Evolutionary conservation across 106 monocot genomes (phyloP).

Genomic region (Cymbidium sinense): DNA sequence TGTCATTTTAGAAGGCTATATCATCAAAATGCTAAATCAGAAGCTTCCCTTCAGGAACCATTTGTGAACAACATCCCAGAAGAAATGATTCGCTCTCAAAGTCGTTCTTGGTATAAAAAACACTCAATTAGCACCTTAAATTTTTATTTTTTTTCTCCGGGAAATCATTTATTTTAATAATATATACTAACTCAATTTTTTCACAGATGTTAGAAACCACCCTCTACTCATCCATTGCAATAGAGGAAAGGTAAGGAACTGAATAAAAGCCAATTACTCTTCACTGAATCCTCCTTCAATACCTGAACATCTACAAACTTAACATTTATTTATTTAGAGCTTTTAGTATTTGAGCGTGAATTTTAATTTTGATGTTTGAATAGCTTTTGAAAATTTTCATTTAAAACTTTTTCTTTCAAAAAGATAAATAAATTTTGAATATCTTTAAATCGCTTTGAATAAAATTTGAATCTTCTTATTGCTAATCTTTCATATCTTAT

Average conservation of each 20-base stretch:
- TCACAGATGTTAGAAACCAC: conserved; percentile 74
- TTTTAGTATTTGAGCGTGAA: too few relatives aligned
- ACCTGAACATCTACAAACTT: too few relatives aligned
- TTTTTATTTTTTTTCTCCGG: neutral
- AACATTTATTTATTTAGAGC: too few relatives aligned
- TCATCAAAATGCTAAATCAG: neutral
- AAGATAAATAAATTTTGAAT: too few relatives aligned
- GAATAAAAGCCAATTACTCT: neutral
- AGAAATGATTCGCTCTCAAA: conserved; percentile 49
- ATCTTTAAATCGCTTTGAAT: too few relatives aligned
- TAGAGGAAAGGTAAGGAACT: conserved; percentile 75
- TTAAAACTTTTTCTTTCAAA: too few relatives aligned
- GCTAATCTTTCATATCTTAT: neutral
- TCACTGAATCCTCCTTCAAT: too few relatives aligned
- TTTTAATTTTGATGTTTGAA: neutral
- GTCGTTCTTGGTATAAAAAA: conserved; percentile 29
- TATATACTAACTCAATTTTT: conserved; percentile 4
- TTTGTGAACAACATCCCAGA: conserved; percentile 39
- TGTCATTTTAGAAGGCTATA: neutral
- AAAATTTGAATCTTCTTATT: too few relatives aligned
- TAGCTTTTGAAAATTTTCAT: too few relatives aligned
- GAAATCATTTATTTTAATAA: neutral
- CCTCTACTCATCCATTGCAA: conserved; percentile 86
- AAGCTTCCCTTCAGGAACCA: conserved; percentile 26
- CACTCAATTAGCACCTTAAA: neutral